A percentile compares a stretch with the other conserved stretches of the same genome.
Evolutionary conservation across 345 rosid species (phyloP).

Genomic region (Lumnitzera racemosa): DNA sequence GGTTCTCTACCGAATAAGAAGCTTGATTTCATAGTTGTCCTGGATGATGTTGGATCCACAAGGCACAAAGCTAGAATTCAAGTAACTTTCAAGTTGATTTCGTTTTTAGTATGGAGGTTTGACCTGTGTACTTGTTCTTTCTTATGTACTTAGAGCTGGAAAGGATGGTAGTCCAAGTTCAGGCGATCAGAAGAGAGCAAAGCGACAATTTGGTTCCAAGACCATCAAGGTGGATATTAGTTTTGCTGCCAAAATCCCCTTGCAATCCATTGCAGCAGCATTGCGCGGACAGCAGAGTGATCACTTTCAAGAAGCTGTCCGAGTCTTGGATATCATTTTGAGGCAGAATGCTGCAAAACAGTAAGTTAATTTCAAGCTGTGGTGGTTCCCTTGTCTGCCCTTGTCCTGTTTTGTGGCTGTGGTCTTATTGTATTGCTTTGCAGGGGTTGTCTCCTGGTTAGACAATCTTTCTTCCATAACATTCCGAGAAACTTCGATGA

Average conservation of each 20-base stretch:
- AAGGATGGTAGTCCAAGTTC: too few species aligned
- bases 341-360: conserved; percentile 17
- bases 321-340: too few species aligned
- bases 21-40: conserved; percentile 14
- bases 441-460: conserved; percentile 28
- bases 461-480: conserved; percentile 24
- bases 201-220: too few species aligned
- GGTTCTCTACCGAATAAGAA: conserved; percentile 18
- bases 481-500: conserved; percentile 12
- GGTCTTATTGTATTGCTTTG: too few species aligned
- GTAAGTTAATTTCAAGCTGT: conserved; percentile 3
- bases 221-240: conserved; percentile 27
- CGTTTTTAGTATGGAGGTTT: background rate
- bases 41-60: conserved; percentile 12
- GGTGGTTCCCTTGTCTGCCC: background rate
- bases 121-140: background rate
- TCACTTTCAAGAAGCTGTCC: too few species aligned
- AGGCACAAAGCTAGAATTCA: conserved; percentile 5
- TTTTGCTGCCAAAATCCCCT: conserved; percentile 20
- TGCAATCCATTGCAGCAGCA: conserved; percentile 8
- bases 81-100: background rate
- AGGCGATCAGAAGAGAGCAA: too few species aligned
- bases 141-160: background rate
- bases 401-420: background rate
- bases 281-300: too few species aligned